A percentile compares a stretch with the other conserved stretches of the same genome.
Evolutionary conservation across 2,329 filamentous ascomycete genomes (phyloP).

Genomic region (Aspergillus sp.): DNA sequence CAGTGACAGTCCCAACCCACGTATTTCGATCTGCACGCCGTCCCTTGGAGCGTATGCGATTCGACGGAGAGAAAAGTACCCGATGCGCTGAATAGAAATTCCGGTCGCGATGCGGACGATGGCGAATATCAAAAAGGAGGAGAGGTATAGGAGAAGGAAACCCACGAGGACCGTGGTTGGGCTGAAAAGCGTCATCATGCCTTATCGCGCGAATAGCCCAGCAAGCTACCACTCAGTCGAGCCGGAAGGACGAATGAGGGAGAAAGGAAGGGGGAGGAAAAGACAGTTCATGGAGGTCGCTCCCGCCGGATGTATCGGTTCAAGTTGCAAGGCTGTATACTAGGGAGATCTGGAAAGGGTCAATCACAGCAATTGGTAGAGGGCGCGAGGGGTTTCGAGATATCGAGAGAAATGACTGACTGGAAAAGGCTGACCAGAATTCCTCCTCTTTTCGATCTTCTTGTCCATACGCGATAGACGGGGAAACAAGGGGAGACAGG

Average conservation of each 20-base stretch:
- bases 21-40: conserved; percentile 81
- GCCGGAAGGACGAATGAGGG: neutral
- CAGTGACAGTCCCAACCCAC: conserved; percentile 76
- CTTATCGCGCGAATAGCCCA: conserved; percentile 22
- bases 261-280: conserved; percentile 6
- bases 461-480: conserved; percentile 1
- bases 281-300: conserved; percentile 14
- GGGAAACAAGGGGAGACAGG: neutral
- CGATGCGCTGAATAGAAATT: conserved; percentile 89
- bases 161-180: conserved; percentile 82
- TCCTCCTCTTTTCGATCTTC: neutral
- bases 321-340: neutral
- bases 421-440: too few relatives aligned
- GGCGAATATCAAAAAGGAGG: conserved; percentile 87
- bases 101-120: conserved; percentile 86
- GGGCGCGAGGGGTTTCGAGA: neutral
- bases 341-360: neutral
- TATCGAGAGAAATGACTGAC: too few relatives aligned
- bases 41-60: conserved; percentile 84
- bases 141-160: conserved; percentile 76
- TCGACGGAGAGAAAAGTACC: conserved; percentile 82
- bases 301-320: neutral
- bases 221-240: neutral
- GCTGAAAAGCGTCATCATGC: conserved; percentile 40
- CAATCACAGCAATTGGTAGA: too few relatives aligned